Conservation (phyloP, 306 rosid genomes). For the Quercus aquifolioides region DNA sequence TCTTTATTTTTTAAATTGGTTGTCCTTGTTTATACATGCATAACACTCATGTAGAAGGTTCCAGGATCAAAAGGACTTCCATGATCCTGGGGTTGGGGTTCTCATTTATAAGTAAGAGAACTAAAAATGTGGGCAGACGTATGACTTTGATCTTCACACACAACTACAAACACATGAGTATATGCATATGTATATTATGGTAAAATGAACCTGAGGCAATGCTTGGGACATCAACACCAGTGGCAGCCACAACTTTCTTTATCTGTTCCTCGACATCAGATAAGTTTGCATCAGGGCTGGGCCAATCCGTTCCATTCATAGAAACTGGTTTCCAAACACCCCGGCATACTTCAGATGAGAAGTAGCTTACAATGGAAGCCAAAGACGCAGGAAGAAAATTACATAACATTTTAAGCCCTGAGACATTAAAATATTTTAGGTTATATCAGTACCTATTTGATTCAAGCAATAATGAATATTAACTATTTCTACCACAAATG, state of each 20-base stretch:
- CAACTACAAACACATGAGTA: neutral
- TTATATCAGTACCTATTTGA: neutral
- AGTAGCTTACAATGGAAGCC: slow-evolving; percentile 92
- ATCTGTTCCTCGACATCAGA: slow-evolving; percentile 82
- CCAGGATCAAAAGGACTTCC: neutral
- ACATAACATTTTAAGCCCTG: slow-evolving; percentile 94
- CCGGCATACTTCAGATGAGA: slow-evolving; percentile 93
- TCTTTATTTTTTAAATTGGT: neutral
- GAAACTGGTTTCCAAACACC: slow-evolving; percentile 90
- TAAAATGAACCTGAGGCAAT: slow-evolving; percentile 65
- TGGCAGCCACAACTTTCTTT: slow-evolving; percentile 81
- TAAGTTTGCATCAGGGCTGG: slow-evolving; percentile 92
- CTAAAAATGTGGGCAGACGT: neutral
- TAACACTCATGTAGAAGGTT: too few species aligned
- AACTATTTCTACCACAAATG: neutral
- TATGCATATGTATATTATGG: neutral
- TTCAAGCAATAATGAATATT: neutral
- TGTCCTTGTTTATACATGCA: neutral
- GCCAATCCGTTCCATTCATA: slow-evolving; percentile 99
- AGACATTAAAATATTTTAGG: neutral
- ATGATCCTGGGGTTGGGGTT: neutral
- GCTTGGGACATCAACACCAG: slow-evolving; percentile 94
- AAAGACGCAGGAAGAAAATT: slow-evolving; percentile 96
- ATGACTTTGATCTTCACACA: neutral
- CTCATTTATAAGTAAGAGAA: neutral